phyloP scores from a whole-genome alignment of 345 rosid genomes.

The Microthlaspi erraticum region DNA sequence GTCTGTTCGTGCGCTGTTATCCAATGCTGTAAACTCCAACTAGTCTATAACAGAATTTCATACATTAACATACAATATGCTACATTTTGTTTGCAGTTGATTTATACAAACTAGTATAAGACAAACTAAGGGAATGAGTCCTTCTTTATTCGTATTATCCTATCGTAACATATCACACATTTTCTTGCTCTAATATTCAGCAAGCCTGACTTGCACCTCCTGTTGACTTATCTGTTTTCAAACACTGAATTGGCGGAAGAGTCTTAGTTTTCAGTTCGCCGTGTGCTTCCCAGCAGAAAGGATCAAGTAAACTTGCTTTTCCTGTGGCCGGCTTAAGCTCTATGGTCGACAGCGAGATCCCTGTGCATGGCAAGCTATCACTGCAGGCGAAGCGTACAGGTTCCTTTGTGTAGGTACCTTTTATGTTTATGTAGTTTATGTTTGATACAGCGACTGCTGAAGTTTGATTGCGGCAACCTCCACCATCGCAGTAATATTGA shows the following conservation, averaged over 20 bases:
- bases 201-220: slow-evolving; percentile 47
- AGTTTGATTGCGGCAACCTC: slow-evolving; percentile 64
- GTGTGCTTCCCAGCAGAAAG: slow-evolving; percentile 82
- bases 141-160: slow-evolving; percentile 32
- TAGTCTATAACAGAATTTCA: slow-evolving; percentile 19
- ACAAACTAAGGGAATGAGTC: slow-evolving; percentile 15
- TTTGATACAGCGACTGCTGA: slow-evolving; percentile 80
- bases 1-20: too few relatives aligned
- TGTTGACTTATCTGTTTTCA: slow-evolving; percentile 57
- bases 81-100: slow-evolving; percentile 15
- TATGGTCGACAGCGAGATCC: slow-evolving; percentile 61
- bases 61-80: slow-evolving; percentile 18
- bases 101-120: slow-evolving; percentile 36
- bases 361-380: slow-evolving; percentile 76
- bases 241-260: slow-evolving; percentile 69
- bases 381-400: slow-evolving; percentile 86
- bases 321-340: slow-evolving; percentile 57
- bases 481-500: slow-evolving; percentile 76
- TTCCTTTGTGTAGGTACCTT: slow-evolving; percentile 74
- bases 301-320: slow-evolving; percentile 44
- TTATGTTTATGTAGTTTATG: slow-evolving; percentile 68
- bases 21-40: too few relatives aligned
- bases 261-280: slow-evolving; percentile 69
- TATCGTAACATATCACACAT: slow-evolving; percentile 29
- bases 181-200: slow-evolving; percentile 46